Conservation (phyloP, 176 grass and related monocot species). For the Tillandsia fasciculata region DNA sequence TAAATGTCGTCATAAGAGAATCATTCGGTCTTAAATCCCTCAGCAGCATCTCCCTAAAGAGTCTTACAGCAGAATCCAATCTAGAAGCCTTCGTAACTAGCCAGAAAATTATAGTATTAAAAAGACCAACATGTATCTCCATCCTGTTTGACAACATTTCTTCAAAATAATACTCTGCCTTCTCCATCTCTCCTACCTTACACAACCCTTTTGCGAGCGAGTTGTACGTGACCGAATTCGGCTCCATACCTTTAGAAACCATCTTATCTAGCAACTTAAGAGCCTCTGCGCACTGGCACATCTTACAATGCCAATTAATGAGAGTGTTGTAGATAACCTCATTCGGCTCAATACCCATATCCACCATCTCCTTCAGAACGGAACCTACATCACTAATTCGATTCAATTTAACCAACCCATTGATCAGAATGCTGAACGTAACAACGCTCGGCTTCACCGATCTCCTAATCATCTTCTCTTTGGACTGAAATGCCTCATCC, state of each 20-base stretch:
- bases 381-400: slow-evolving; percentile 32
- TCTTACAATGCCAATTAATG: slow-evolving; percentile 64
- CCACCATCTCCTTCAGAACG: slow-evolving; percentile 57
- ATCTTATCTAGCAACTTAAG: slow-evolving; percentile 56
- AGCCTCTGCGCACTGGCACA: slow-evolving; percentile 31
- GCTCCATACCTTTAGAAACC: slow-evolving; percentile 39
- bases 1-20: slow-evolving; percentile 63
- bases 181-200: slow-evolving; percentile 56
- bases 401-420: slow-evolving; percentile 55
- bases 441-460: slow-evolving; percentile 43
- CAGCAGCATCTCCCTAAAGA: slow-evolving; percentile 51
- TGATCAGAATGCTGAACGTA: slow-evolving; percentile 74
- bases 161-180: slow-evolving; percentile 52
- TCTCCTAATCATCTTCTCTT: slow-evolving; percentile 46
- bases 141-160: slow-evolving; percentile 66
- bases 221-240: slow-evolving; percentile 64
- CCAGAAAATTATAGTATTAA: slow-evolving; percentile 58
- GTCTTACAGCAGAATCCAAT: slow-evolving; percentile 41
- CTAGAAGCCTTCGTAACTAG: slow-evolving; percentile 35
- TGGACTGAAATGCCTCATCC: slow-evolving; percentile 58
- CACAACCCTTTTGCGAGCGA: slow-evolving; percentile 56
- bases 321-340: slow-evolving; percentile 76
- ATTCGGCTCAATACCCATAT: slow-evolving; percentile 44
- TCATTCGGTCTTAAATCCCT: slow-evolving; percentile 72
- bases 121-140: slow-evolving; percentile 45